These are phyloP conservation scores for Musa troglodytarum DNA, from an alignment of 176 grass and related monocot species.

Conservation along the genomic window DNA sequence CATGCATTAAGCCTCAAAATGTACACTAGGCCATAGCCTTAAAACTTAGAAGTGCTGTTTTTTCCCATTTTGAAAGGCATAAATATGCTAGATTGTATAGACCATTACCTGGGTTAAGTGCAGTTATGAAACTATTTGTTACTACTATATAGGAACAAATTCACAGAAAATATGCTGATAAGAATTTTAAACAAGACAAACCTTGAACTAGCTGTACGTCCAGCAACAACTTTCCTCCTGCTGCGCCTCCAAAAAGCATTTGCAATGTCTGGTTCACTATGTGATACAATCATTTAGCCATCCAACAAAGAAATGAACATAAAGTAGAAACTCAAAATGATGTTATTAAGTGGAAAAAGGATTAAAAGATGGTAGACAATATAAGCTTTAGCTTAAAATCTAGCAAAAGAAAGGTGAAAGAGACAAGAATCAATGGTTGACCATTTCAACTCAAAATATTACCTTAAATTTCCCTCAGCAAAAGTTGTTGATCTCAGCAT, in stretches of 20 bases:
- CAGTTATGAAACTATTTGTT: background rate
- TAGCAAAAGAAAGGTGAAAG: background rate
- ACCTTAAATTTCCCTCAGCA: conserved; percentile 66
- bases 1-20: no score
- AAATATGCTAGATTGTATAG: no score
- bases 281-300: conserved; percentile 51
- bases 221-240: conserved; percentile 58
- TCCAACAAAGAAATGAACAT: background rate
- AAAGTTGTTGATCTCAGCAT: conserved; percentile 67
- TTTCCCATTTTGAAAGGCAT: no score
- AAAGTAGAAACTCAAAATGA: background rate
- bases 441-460: background rate
- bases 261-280: conserved; percentile 79
- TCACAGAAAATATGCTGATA: conserved; percentile 5
- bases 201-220: conserved; percentile 92
- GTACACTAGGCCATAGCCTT: no score
- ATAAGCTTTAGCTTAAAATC: background rate
- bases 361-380: background rate
- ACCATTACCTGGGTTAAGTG: background rate
- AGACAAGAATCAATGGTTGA: background rate
- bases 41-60: no score
- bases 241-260: conserved; percentile 68
- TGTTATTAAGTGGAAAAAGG: conserved; percentile 2
- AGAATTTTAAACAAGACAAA: conserved; percentile 36
- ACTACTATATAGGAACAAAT: background rate